Conservation (phyloP, 768 basidiomycete genomes). For the Epithele typhae region DNA sequence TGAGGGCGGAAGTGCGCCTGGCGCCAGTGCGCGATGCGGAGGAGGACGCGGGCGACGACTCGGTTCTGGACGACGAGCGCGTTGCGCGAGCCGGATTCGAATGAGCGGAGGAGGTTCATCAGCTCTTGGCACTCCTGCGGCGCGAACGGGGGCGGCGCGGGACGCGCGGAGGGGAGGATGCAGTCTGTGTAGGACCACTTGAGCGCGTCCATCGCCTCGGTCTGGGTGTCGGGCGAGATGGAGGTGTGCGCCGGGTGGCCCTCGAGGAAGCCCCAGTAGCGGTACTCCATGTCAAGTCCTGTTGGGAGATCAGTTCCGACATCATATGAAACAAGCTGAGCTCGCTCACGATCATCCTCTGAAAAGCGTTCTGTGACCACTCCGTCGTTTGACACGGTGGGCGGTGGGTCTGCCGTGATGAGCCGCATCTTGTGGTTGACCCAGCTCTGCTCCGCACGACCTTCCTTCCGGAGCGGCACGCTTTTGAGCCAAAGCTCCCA, state of each 20-base stretch:
- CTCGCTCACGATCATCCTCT: constrained; percentile 39
- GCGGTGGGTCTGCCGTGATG: constrained; percentile 44
- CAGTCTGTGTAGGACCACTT: constrained; percentile 87
- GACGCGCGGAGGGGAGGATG: constrained; percentile 55
- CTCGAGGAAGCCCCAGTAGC: constrained; percentile 82
- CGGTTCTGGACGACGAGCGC: constrained; percentile 53
- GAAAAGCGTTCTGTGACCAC: constrained; percentile 13
- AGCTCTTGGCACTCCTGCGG: constrained; percentile 78
- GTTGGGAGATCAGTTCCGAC: constrained; percentile 17
- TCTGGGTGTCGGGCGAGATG: constrained; percentile 50
- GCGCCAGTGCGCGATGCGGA: constrained; percentile 70
- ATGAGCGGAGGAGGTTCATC: constrained; percentile 50
- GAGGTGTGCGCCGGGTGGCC: constrained; percentile 69
- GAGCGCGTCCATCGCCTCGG: constrained; percentile 70
- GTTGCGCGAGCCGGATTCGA: constrained; percentile 37
- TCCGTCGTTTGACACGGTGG: constrained; percentile 20
- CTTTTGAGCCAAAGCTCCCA: constrained; percentile 67
- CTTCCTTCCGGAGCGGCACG: constrained; percentile 26
- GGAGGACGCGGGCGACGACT: constrained; percentile 61
- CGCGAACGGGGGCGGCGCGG: constrained; percentile 61
- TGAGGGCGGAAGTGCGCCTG: constrained; percentile 66
- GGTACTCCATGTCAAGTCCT: constrained; percentile 74
- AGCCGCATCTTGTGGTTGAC: constrained; percentile 60
- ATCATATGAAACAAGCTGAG: constrained; percentile 36
- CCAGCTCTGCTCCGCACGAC: constrained; percentile 47